Base-by-base conservation (phyloP, 768 basidiomycete genomes). In the Tulasnella sp. region DNA sequence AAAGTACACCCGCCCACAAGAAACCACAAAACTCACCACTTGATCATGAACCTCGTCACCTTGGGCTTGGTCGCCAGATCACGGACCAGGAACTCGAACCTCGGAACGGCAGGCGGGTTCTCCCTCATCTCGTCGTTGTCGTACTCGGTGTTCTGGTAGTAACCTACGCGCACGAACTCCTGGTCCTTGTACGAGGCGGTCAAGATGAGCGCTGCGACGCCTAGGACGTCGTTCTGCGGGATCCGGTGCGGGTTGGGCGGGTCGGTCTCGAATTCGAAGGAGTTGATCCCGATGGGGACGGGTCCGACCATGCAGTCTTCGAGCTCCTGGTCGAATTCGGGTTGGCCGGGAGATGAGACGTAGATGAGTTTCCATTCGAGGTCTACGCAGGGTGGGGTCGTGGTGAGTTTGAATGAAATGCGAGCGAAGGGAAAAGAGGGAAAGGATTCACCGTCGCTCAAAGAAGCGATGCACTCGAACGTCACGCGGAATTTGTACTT, bases 81-180 rank as follows among this genome's bases (percentile, higher is more conserved):
- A 75, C 97, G 84, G 74, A 92, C 87, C 35, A 99, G 81, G 62
- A 88, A 83, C 32, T 95, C 90, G 78, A 94, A 91, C 77, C 87
- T 80, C 67, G 94, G 91, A 41, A 77, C 76, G 72, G 85, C 75
- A 8, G 92, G 90, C 17, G 89, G 90, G 16, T 81, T 85, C 77
- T 88, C 86, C 79, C 88, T 90, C 88, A 95, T 89, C 80, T 93
- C 94, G 69, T 94, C 92, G 76, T 91, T 93, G 79, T 97, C 96
- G 78, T 98, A 98, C 80, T 98, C 96, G 32, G 95, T 98, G 78
- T 98, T 95, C 81, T 98, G 97, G 80, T 99, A 99, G 79, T 99
- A 98, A 7, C 97, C 97, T 34, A 99, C 95, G 62, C 96, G 89
- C n/a, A 99, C 96, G 78, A 99, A 99, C 79, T 98, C 97, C 77